Conservation (phyloP, 371 early-diverging fungal species). For the Umbelopsis sp. region DNA sequence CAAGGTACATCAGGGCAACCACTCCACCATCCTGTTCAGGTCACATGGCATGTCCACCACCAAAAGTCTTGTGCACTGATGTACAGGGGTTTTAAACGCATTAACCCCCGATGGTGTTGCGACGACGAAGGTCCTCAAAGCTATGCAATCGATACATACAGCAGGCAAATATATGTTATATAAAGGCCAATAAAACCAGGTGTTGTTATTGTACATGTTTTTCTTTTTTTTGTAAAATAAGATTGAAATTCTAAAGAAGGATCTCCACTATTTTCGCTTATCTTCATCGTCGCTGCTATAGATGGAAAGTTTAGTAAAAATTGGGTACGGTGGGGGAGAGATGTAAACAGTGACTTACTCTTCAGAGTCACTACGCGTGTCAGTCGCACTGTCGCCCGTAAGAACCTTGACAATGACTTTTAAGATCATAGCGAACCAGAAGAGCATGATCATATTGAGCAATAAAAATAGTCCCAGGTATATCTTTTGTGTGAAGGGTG, state of each 20-base stretch:
- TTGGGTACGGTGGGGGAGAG: no score
- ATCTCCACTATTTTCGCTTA: constrained; percentile 6
- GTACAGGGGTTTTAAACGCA: no score
- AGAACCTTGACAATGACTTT: constrained; percentile 67
- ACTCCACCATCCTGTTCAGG: no score
- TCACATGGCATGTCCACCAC: no score
- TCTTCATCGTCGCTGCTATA: constrained; percentile 10
- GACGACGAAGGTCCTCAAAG: neutral
- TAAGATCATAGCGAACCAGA: constrained; percentile 81
- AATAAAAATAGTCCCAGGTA: constrained; percentile 62
- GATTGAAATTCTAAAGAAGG: neutral
- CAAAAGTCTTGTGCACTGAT: no score
- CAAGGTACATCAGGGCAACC: no score
- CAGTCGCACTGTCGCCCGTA: constrained; percentile 66
- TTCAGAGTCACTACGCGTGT: constrained; percentile 74
- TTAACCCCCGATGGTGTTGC: no score
- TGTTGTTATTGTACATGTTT: neutral
- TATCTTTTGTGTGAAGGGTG: constrained; percentile 48
- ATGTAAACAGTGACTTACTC: constrained; percentile 17
- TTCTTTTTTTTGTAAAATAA: no score
- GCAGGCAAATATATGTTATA: neutral
- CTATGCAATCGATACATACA: neutral
- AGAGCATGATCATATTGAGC: constrained; percentile 70
- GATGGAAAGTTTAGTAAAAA: neutral
- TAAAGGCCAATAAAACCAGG: neutral